phyloP scores from a whole-genome alignment of 768 basidiomycete genomes.

The Tricholoma terreum region DNA sequence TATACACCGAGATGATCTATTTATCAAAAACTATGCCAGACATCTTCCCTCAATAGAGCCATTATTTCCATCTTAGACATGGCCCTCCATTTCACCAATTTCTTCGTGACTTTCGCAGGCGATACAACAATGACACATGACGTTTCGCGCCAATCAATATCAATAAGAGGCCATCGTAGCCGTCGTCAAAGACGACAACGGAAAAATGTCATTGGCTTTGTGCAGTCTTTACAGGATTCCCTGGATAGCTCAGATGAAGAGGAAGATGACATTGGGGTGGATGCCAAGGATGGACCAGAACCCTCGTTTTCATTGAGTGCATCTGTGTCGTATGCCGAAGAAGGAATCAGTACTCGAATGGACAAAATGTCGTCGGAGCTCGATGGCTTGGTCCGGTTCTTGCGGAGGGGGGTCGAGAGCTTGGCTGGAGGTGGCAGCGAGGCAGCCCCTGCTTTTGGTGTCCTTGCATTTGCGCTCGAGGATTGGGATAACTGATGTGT shows the following conservation, averaged over 20 bases:
- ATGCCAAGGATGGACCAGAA: conserved; percentile 23
- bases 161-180: conserved; percentile 58
- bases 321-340: conserved; percentile 37
- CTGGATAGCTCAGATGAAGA: conserved; percentile 48
- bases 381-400: conserved; percentile 66
- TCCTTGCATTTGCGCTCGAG: conserved; percentile 73
- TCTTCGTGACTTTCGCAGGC: conserved; percentile 58
- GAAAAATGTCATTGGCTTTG: conserved; percentile 61
- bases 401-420: conserved; percentile 67
- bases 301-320: conserved; percentile 42
- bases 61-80: conserved; percentile 73
- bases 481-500: conserved; percentile 65
- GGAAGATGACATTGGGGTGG: conserved; percentile 34
- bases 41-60: conserved; percentile 58
- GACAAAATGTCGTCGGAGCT: conserved; percentile 68
- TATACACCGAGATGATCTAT: neutral
- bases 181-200: conserved; percentile 54
- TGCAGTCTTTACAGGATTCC: conserved; percentile 32
- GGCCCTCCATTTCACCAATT: conserved; percentile 64
- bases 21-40: conserved; percentile 37
- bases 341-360: conserved; percentile 46
- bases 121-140: conserved; percentile 60
- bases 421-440: conserved; percentile 61
- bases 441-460: conserved; percentile 60
- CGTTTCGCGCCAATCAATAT: conserved; percentile 47